phyloP scores from a whole-genome alignment of 768 basidiomycete genomes.

The Dioszegia crocea region DNA sequence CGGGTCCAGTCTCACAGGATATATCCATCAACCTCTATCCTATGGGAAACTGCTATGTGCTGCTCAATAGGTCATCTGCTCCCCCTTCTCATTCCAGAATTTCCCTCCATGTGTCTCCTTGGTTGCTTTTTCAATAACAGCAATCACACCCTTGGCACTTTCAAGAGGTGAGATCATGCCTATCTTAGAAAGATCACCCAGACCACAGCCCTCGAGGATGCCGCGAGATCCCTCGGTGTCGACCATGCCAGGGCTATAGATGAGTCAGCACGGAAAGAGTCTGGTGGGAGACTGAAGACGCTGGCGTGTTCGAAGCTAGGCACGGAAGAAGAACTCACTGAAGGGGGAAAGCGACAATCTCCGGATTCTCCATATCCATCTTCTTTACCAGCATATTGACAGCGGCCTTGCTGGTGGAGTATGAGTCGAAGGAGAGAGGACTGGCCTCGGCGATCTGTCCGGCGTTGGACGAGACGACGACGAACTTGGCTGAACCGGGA shows the following conservation, averaged over 20 bases:
- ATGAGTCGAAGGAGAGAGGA: conserved; percentile 1
- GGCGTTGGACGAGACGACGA: conserved; percentile 14
- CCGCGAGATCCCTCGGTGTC: not conserved
- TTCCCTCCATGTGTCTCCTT: conserved; percentile 5
- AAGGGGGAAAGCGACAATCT: conserved; percentile 9
- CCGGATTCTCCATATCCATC: conserved; percentile 14
- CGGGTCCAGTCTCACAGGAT: too few species aligned
- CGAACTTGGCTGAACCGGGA: conserved; percentile 12
- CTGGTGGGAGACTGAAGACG: too few species aligned
- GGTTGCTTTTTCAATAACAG: not conserved
- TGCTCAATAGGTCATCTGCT: too few species aligned
- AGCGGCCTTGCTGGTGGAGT: conserved; percentile 22
- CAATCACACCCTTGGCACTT: not conserved
- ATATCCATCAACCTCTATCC: too few species aligned
- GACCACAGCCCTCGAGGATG: not conserved
- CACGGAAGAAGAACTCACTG: too few species aligned
- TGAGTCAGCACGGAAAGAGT: too few species aligned
- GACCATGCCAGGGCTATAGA: not conserved
- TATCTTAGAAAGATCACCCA: not conserved
- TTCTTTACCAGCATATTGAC: conserved; percentile 18
- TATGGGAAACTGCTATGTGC: too few species aligned
- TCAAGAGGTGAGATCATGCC: not conserved
- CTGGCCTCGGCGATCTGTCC: conserved; percentile 3
- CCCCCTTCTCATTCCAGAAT: not conserved
- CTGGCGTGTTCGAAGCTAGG: not conserved